Evolutionary conservation across 257 asterid genomes (phyloP), one percentile per base, ranked within the genome.

Genomic region (Oldenlandia corymbosa): DNA sequence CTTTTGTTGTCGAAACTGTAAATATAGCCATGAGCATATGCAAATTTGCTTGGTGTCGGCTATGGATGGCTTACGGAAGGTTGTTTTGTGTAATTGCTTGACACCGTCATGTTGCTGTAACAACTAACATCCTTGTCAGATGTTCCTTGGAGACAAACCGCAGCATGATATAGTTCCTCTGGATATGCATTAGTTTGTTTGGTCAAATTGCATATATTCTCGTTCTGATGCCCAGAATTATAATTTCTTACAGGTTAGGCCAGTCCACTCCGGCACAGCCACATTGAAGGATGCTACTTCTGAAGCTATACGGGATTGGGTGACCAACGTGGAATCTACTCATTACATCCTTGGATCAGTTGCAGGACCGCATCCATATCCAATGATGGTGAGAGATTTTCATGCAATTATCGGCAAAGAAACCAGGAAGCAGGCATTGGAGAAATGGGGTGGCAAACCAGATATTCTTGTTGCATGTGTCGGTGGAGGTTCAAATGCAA

Each of bases 401-500:
- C 97, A 92, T 57, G 95, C 96, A 6, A 94, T 89, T 62, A 92
- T 92, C 13, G 96, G 99, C 45, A 90, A 92, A 76, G 97, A 92
- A 80, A 92, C 99, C 58, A 81, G 97, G 75, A 87, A 81, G 74
- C 96, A 92, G 75, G 86, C 96, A 62, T 24, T 92, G 76, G 97
- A 87, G 45, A 89, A 85, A 71, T 92, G 99, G 97, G 95, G 95
- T 16, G 85, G 96, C 64, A 85, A 74, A 58, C 95, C 97, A 5
- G 96, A 85, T 58, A 87, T 89, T 62, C 80, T 92, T 23, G 93
- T 89, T 64, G 98, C 98, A 4, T 92, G 98, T 73, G 91, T 92
- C 60, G 98, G 97, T 21, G 97, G 98, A 49, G 98, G 98, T 59
- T 92, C 98, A 51, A 92, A 92, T 73, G 98, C 97, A 36, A 89